phyloP scores from a whole-genome alignment of 129 eudicot genomes.

The Mikania micrantha region DNA sequence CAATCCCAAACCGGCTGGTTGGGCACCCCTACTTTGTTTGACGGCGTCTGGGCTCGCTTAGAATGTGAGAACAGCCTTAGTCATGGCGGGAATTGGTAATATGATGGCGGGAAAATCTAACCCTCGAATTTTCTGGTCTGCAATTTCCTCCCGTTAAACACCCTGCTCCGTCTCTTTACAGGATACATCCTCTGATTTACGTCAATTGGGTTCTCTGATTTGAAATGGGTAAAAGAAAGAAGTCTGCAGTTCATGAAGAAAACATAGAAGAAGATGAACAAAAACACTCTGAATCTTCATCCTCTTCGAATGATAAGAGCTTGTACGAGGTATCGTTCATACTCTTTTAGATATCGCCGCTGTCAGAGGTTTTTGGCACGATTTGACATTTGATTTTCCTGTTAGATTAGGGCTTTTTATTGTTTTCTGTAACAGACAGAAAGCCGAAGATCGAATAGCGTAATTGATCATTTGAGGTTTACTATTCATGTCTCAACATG shows the following conservation, averaged over 20 bases:
- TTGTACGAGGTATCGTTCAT: slow-evolving; percentile 88
- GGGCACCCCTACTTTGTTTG: too few species aligned
- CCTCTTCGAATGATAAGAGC: slow-evolving; percentile 42
- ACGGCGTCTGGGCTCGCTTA: too few species aligned
- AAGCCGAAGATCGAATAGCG: not conserved
- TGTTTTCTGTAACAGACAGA: not conserved
- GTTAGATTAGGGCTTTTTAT: slow-evolving; percentile 1
- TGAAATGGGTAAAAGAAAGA: slow-evolving; percentile 62
- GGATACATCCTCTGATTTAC: slow-evolving; percentile 3
- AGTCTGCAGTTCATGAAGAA: slow-evolving; percentile 50
- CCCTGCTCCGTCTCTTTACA: not conserved
- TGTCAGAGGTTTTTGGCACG: not conserved
- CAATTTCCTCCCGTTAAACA: not conserved
- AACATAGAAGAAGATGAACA: slow-evolving; percentile 36
- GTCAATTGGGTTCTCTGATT: not conserved
- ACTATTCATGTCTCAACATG: not conserved
- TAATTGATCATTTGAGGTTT: not conserved
- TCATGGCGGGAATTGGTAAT: slow-evolving; percentile 22
- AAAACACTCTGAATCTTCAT: slow-evolving; percentile 33
- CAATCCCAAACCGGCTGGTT: too few species aligned
- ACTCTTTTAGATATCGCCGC: too few species aligned
- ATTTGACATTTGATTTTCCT: not conserved
- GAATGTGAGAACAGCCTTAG: not conserved
- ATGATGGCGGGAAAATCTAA: slow-evolving; percentile 23
- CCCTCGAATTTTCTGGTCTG: not conserved